phyloP scores from a whole-genome alignment of 305 asterid species.

The Fraxinus baroniana region DNA sequence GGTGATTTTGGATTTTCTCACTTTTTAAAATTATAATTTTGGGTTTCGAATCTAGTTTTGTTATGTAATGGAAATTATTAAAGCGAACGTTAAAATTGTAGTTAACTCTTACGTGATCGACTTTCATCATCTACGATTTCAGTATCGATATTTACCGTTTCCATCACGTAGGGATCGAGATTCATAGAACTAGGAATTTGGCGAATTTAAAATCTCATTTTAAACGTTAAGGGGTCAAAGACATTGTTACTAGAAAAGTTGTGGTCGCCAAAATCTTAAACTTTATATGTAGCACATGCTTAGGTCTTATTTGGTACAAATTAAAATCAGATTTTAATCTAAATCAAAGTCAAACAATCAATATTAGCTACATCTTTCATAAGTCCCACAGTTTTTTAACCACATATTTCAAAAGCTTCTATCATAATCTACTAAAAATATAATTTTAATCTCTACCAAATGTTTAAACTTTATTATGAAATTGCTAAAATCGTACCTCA shows the following conservation, averaged over 20 bases:
- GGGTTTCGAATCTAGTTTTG: not conserved
- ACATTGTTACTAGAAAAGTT: not conserved
- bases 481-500: not conserved
- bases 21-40: no score
- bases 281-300: not conserved
- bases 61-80: not conserved
- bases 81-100: not conserved
- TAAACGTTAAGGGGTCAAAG: not conserved
- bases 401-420: no score
- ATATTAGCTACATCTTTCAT: no score
- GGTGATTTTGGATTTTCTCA: not conserved
- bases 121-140: not conserved
- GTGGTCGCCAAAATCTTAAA: not conserved
- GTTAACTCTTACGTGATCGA: not conserved
- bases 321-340: no score
- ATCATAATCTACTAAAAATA: no score
- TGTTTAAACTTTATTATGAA: no score
- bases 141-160: not conserved
- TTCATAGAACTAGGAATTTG: not conserved
- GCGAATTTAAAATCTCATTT: not conserved
- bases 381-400: no score
- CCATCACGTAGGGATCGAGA: not conserved
- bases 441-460: no score
- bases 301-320: no score
- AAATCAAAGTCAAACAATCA: no score